Evolutionary conservation across 116 monocot genomes (phyloP).

Genomic region (Posidonia oceanica): DNA sequence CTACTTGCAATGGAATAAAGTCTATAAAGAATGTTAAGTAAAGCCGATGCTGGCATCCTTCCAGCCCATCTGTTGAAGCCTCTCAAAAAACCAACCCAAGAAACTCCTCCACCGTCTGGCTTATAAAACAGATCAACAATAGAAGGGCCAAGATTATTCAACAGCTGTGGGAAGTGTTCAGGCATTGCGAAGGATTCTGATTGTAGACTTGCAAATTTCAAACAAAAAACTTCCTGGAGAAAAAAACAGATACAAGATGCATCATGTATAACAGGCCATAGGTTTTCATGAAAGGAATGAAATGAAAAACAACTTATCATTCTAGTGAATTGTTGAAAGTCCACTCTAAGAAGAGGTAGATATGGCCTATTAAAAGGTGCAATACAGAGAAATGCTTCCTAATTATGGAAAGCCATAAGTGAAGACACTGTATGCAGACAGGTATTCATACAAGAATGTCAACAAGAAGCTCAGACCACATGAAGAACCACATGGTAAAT

Average conservation of each 20-base stretch:
- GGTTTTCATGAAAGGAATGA: not conserved
- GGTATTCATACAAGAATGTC: no score
- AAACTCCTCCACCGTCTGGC: conserved; percentile 9
- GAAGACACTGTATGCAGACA: no score
- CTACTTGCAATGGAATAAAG: conserved; percentile 29
- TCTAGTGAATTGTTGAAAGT: not conserved
- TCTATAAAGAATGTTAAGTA: conserved; percentile 31
- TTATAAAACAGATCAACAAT: conserved; percentile 47
- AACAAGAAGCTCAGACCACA: no score
- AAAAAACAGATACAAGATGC: not conserved
- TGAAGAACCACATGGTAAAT: no score
- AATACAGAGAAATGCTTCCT: no score
- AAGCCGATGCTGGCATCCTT: conserved; percentile 38
- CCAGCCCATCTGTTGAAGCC: conserved; percentile 74
- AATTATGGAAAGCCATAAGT: no score
- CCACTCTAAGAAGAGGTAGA: no score
- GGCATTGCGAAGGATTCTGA: conserved; percentile 18
- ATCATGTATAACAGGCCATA: no score
- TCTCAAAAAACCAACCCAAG: conserved; percentile 54
- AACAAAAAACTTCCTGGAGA: conserved; percentile 30
- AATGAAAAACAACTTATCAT: not conserved
- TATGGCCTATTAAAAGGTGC: no score
- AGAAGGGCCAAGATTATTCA: conserved; percentile 39
- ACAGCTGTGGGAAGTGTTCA: conserved; percentile 22
- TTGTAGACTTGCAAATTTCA: conserved; percentile 9